Evolutionary conservation across 768 basidiomycete genomes (phyloP).

Genomic region (Tremella fuciformis): DNA sequence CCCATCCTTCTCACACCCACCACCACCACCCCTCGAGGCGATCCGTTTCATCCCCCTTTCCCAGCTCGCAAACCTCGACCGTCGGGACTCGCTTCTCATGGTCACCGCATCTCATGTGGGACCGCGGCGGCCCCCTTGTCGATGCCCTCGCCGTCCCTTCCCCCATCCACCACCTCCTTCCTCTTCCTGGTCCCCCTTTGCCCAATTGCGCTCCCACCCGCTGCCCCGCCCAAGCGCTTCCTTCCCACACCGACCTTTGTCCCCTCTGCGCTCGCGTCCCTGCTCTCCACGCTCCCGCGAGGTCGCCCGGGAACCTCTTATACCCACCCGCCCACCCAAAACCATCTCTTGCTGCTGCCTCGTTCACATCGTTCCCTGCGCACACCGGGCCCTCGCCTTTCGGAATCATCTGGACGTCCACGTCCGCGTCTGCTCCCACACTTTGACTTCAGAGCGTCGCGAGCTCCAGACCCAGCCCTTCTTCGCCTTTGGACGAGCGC

Average conservation of each 20-base stretch:
- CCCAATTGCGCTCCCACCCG: not conserved
- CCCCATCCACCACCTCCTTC: not conserved
- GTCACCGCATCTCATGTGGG: not conserved
- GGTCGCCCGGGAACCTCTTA: no score
- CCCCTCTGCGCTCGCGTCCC: constrained; percentile 3
- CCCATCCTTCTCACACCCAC: not conserved
- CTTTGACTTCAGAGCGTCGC: no score
- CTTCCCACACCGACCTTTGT: constrained; percentile 4
- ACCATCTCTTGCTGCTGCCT: no score
- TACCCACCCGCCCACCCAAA: no score
- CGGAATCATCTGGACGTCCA: no score
- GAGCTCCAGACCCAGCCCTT: no score
- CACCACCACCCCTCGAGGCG: not conserved
- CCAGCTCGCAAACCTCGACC: not conserved
- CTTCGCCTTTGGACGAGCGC: no score
- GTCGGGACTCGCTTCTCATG: not conserved
- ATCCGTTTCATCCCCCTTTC: not conserved
- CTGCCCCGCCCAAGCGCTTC: not conserved
- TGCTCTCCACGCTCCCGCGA: not conserved
- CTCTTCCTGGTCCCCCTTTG: not conserved
- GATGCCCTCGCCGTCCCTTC: not conserved
- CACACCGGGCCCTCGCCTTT: no score
- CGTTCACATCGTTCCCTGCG: no score
- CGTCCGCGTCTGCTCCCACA: no score
- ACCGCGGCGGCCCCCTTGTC: not conserved